These are phyloP conservation scores for Striga hermonthica DNA, from an alignment of 305 asterid genomes.

Conservation along the genomic window DNA sequence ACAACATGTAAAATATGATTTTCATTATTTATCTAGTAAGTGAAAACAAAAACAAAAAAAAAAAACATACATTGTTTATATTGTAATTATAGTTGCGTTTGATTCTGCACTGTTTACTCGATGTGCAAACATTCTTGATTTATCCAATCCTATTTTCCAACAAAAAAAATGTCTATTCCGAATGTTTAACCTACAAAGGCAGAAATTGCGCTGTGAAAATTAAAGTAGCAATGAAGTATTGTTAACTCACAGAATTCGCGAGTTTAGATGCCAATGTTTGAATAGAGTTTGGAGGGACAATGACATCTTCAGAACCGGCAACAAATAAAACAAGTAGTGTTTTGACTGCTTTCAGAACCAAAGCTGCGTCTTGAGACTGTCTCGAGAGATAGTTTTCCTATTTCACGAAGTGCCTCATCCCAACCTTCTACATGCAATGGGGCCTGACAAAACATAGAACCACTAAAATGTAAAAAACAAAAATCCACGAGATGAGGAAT, in stretches of 20 bases:
- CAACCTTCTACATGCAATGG: slow-evolving; percentile 87
- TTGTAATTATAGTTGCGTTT: too few relatives aligned
- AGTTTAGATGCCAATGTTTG: slow-evolving; percentile 78
- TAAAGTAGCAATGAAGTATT: background rate
- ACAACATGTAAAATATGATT: too few relatives aligned
- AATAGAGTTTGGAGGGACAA: slow-evolving; percentile 69
- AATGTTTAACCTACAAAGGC: too few relatives aligned
- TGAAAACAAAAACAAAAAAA: too few relatives aligned
- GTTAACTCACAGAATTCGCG: slow-evolving; percentile 65
- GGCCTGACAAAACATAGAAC: slow-evolving; percentile 48
- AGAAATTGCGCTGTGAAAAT: background rate
- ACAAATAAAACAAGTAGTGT: slow-evolving; percentile 66
- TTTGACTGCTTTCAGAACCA: slow-evolving; percentile 65
- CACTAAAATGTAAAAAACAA: slow-evolving; percentile 20
- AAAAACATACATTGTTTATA: too few relatives aligned
- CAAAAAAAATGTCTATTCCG: too few relatives aligned
- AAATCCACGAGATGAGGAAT: background rate
- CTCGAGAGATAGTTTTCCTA: slow-evolving; percentile 72
- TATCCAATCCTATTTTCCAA: too few relatives aligned
- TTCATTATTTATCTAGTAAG: too few relatives aligned
- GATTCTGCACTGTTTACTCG: too few relatives aligned
- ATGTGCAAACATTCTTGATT: too few relatives aligned
- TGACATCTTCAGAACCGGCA: slow-evolving; percentile 86
- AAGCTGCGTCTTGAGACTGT: slow-evolving; percentile 60
- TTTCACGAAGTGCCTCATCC: slow-evolving; percentile 92